phyloP scores from a whole-genome alignment of 345 rosid genomes.

The Euclidium syriacum region DNA sequence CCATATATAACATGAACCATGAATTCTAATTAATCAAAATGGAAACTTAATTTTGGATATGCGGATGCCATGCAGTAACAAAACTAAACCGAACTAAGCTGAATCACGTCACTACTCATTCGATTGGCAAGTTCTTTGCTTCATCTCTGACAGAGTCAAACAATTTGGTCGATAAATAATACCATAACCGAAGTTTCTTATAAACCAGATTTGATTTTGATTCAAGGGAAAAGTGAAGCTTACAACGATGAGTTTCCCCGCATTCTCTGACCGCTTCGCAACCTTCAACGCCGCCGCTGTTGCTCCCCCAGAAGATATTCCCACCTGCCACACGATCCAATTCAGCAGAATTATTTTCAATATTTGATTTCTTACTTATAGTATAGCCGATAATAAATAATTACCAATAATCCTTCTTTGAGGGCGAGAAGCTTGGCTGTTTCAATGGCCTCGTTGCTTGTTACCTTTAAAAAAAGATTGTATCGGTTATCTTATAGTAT shows the following conservation, averaged over 20 bases:
- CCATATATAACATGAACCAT: too few relatives aligned
- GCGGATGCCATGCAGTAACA: too few relatives aligned
- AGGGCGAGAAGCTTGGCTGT: slow-evolving; percentile 48
- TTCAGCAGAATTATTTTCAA: too few relatives aligned
- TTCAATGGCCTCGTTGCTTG: slow-evolving; percentile 47
- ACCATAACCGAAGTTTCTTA: neutral
- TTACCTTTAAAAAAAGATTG: slow-evolving; percentile 26
- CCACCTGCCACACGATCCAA: slow-evolving; percentile 40
- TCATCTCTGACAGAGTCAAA: slow-evolving; percentile 54
- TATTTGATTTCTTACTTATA: neutral
- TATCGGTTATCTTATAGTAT: neutral
- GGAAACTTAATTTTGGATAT: too few relatives aligned
- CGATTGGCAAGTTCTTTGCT: slow-evolving; percentile 48
- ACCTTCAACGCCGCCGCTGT: slow-evolving; percentile 52
- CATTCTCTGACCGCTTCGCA: slow-evolving; percentile 57
- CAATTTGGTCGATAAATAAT: slow-evolving; percentile 54
- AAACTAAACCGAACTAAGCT: neutral
- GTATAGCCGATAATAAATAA: neutral
- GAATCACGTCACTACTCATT: slow-evolving; percentile 23
- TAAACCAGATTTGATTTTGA: neutral
- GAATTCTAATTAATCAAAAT: too few relatives aligned
- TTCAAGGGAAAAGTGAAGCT: neutral
- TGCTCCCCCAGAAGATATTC: slow-evolving; percentile 69
- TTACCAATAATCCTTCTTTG: slow-evolving; percentile 54
- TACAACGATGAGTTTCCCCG: slow-evolving; percentile 57